These are phyloP conservation scores for Amanita pseudoporphyria DNA, from an alignment of 768 basidiomycete genomes.

Conservation along the genomic window DNA sequence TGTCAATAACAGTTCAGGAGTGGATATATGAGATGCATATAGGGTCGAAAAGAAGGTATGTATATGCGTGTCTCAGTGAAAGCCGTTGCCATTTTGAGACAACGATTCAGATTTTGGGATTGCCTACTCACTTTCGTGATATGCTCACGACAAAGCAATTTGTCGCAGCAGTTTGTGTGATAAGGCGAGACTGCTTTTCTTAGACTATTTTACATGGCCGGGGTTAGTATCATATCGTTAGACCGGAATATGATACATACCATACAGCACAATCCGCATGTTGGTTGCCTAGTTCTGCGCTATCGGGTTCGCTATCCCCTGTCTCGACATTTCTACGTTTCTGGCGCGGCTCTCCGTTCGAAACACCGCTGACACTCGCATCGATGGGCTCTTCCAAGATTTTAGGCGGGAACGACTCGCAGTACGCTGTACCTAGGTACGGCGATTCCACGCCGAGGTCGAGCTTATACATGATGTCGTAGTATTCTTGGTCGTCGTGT, in stretches of 20 bases:
- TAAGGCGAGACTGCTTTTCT: background rate
- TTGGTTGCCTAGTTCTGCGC: background rate
- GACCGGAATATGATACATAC: background rate
- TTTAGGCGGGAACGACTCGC: background rate
- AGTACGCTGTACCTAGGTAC: background rate
- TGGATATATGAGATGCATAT: no score
- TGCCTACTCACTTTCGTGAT: background rate
- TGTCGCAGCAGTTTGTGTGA: background rate
- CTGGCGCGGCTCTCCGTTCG: no score
- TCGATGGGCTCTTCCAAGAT: background rate
- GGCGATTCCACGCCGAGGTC: constrained; percentile 2
- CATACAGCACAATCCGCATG: background rate
- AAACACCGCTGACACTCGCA: no score
- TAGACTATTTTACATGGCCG: background rate
- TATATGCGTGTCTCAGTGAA: no score
- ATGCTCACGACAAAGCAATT: background rate
- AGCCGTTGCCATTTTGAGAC: no score
- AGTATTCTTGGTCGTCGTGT: constrained; percentile 1
- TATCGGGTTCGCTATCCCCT: background rate
- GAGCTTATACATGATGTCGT: background rate
- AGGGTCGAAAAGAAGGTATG: background rate
- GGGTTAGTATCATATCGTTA: background rate
- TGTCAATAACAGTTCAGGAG: no score
- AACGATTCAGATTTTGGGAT: background rate
- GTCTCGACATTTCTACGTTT: background rate